Evolutionary conservation across 176 grass and related monocot genomes (phyloP).

Genomic region (Oryza nivara): DNA sequence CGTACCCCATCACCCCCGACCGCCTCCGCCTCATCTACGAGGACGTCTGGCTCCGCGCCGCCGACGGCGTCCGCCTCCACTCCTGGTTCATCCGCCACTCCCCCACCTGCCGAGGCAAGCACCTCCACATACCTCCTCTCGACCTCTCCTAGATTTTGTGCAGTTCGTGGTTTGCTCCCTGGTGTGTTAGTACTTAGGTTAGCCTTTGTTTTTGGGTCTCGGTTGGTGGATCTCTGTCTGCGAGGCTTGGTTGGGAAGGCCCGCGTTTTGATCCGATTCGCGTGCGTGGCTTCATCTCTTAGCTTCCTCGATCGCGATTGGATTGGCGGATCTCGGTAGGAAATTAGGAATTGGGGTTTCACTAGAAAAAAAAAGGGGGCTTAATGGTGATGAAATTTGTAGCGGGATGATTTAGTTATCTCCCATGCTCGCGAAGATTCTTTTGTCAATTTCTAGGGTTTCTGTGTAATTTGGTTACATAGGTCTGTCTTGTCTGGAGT

Average conservation of each 20-base stretch:
- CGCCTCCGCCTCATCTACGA: slow-evolving; percentile 73
- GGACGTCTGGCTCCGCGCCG: slow-evolving; percentile 81
- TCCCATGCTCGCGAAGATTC: background rate
- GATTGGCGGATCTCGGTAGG: slow-evolving; percentile 17
- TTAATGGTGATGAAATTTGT: background rate
- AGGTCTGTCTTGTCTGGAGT: background rate
- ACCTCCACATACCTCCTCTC: background rate
- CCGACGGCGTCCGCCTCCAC: slow-evolving; percentile 91
- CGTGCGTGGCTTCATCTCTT: slow-evolving; percentile 15
- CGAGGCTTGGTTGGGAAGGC: background rate
- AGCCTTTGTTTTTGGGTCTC: background rate
- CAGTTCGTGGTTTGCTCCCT: background rate
- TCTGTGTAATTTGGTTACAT: slow-evolving; percentile 7
- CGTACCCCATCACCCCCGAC: slow-evolving; percentile 74
- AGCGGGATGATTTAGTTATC: background rate
- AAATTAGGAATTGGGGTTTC: background rate
- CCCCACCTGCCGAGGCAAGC: slow-evolving; percentile 60
- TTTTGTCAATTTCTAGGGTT: slow-evolving; percentile 30
- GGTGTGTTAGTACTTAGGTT: background rate
- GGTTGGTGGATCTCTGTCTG: slow-evolving; percentile 45
- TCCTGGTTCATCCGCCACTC: slow-evolving; percentile 94
- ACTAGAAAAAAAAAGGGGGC: background rate
- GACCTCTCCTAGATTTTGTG: background rate
- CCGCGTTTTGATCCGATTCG: slow-evolving; percentile 15
- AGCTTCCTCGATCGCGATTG: slow-evolving; percentile 14